Base-by-base conservation (phyloP, 164 flowering plant species). In the Malania oleifera region DNA sequence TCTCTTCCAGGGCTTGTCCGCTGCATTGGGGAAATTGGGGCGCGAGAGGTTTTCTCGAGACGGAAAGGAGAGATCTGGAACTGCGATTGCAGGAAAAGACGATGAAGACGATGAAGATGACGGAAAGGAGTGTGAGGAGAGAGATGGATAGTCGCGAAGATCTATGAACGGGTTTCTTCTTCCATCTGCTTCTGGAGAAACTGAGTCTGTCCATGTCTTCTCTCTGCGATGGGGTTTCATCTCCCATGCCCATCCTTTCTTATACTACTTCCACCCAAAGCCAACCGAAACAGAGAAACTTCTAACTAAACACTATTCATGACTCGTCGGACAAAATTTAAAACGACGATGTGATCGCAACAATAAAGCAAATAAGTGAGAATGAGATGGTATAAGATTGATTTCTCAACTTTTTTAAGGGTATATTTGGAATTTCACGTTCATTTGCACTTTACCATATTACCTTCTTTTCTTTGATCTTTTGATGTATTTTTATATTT, bases 91-190 rank as follows among this genome's bases (percentile, higher is more conserved):
- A 25, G 41, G 25, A 51, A 10, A 54, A 57, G 70, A 34, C 67
- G 62, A 64, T 52, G 52, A 67, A 0, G 74, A 64, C 41, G 67
- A 71, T 51, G 68, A 72, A 40, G 60, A 81, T 20, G 57, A 68
- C 20, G 63, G 64, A 7, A 40, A 71, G 26, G 50, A 75, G 35
- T 15, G 65, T 10, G 60, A 67, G 23, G 38, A 71, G 52, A 1
- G 59, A 31, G 52, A 67, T 40, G 40, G 63, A 31, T 19, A 54
- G 17, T 54, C 56, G 25, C 0, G 61, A 49, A 29, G 70, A 67
- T 60, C 65, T 66, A 52, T 28, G 41, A 9, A 56, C 17, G n/a
- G 47, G n/a, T 10, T 37, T 47, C 40, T 43, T 72, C 44, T 35
- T 73, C 37, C 52, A 13, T 23, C 31, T 54, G 52, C 34, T 29